These are phyloP conservation scores for Elasticomyces elasticus DNA, from an alignment of 495 filamentous ascomycete genomes.

Conservation along the genomic window DNA sequence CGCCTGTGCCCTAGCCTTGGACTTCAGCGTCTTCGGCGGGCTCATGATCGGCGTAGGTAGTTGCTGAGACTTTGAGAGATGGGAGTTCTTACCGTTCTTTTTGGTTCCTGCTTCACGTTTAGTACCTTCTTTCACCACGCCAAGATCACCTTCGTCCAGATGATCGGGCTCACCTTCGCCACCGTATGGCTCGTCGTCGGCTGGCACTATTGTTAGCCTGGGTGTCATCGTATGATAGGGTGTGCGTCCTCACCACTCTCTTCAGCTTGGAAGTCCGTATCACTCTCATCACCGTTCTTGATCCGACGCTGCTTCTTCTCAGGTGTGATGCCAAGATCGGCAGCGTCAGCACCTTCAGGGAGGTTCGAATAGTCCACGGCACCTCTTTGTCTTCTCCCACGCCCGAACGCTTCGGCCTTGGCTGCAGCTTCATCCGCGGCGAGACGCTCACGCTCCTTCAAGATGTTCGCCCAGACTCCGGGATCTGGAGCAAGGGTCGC, in stretches of 20 bases:
- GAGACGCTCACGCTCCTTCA: constrained; percentile 67
- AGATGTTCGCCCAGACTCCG: constrained; percentile 81
- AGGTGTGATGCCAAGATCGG: constrained; percentile 9
- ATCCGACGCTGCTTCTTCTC: constrained; percentile 13
- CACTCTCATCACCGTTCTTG: constrained; percentile 29
- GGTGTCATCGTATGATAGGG: background rate
- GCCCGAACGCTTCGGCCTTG: constrained; percentile 60
- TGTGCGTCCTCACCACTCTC: constrained; percentile 19
- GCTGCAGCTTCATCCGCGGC: constrained; percentile 57
- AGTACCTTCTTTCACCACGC: constrained; percentile 6
- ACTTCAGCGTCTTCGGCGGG: background rate
- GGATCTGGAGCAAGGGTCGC: constrained; percentile 39
- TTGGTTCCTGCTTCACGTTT: constrained; percentile 19
- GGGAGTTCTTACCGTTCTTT: constrained; percentile 16
- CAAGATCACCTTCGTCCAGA: background rate
- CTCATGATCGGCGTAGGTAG: background rate
- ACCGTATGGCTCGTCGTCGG: constrained; percentile 7
- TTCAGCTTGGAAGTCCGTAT: constrained; percentile 45
- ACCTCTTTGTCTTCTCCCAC: constrained; percentile 60
- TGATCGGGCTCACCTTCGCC: constrained; percentile 3
- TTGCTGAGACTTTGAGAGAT: background rate
- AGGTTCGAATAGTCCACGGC: constrained; percentile 26
- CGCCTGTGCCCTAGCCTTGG: background rate
- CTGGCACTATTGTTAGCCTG: background rate
- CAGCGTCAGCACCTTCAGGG: constrained; percentile 14